Percentiles rank a stretch among this genome's conserved stretches.
Evolutionary conservation across 2,329 filamentous ascomycete genomes (phyloP).

Genomic region (Cucurbitaria berberidis): DNA sequence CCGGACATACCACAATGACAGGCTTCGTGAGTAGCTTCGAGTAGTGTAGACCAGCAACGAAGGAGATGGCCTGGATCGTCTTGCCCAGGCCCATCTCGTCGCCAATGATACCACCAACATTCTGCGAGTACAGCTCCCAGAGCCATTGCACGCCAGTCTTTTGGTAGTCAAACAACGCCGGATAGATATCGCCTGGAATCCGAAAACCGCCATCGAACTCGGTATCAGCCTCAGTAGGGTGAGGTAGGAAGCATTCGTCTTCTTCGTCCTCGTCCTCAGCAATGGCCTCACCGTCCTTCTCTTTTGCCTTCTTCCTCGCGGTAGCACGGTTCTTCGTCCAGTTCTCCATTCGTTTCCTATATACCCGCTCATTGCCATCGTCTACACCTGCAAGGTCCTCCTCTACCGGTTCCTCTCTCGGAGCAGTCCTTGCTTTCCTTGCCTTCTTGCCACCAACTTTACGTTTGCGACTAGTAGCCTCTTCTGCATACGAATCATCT

Average conservation of each 20-base stretch:
- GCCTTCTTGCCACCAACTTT: constrained; percentile 40
- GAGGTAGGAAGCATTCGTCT: constrained; percentile 83
- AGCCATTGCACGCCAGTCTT: constrained; percentile 98
- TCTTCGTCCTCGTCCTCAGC: constrained; percentile 50
- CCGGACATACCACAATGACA: constrained; percentile 89
- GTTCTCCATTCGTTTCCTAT: constrained; percentile 73
- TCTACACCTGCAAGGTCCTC: constrained; percentile 73
- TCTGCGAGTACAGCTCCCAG: constrained; percentile 86
- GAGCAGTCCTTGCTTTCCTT: constrained; percentile 28
- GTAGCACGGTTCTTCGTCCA: constrained; percentile 73
- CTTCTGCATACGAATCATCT: constrained; percentile 49
- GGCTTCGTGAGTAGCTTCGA: constrained; percentile 84
- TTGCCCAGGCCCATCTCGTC: constrained; percentile 99
- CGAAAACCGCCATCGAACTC: constrained; percentile 75
- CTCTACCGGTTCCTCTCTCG: constrained; percentile 36
- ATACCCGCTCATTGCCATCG: constrained; percentile 85
- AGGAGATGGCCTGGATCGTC: constrained; percentile 81
- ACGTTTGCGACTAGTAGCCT: constrained; percentile 48
- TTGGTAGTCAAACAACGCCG: constrained; percentile 93
- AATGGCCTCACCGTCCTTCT: constrained; percentile 39
- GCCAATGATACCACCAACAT: constrained; percentile 91
- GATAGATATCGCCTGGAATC: constrained; percentile 90
- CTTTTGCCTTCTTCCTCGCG: constrained; percentile 59
- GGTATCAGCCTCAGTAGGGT: constrained; percentile 80
- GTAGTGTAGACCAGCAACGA: constrained; percentile 89